Conservation (phyloP, 2,329 filamentous ascomycete species). For the Talaromyces sp. region DNA sequence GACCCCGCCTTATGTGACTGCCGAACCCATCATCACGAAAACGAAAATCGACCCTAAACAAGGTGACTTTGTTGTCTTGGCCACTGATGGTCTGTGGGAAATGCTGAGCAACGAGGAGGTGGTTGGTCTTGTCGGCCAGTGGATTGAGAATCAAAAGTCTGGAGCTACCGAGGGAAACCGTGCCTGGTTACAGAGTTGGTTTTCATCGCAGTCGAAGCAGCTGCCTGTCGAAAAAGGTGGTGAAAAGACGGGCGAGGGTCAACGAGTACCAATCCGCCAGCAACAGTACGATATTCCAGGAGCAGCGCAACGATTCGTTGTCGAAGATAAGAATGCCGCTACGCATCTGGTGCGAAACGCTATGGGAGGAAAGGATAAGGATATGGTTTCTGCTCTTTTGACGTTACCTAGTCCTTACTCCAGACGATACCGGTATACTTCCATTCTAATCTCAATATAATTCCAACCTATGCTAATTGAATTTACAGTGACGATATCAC, state of each 20-base stretch:
- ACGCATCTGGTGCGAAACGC: slow-evolving; percentile 95
- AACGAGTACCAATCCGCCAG: slow-evolving; percentile 75
- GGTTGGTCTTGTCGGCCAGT: slow-evolving; percentile 90
- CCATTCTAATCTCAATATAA: not conserved
- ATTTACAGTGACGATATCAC: slow-evolving; percentile 82
- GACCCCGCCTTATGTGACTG: slow-evolving; percentile 94
- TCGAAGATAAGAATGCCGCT: slow-evolving; percentile 92
- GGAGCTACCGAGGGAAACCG: slow-evolving; percentile 35
- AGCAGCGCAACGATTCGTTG: slow-evolving; percentile 72
- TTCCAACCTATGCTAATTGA: not conserved
- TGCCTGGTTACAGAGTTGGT: slow-evolving; percentile 70
- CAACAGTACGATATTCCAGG: slow-evolving; percentile 79
- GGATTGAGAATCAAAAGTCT: slow-evolving; percentile 72
- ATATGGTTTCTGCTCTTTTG: slow-evolving; percentile 87
- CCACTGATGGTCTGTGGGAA: slow-evolving; percentile 96
- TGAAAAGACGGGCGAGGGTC: slow-evolving; percentile 54
- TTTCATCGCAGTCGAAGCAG: slow-evolving; percentile 43
- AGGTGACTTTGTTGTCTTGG: slow-evolving; percentile 93
- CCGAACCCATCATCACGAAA: slow-evolving; percentile 88
- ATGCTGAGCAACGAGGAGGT: slow-evolving; percentile 99
- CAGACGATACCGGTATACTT: slow-evolving; percentile 72
- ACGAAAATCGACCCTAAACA: slow-evolving; percentile 84
- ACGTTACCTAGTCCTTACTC: slow-evolving; percentile 90
- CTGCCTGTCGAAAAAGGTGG: slow-evolving; percentile 69
- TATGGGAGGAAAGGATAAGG: slow-evolving; percentile 83